phyloP scores from a whole-genome alignment of 2,329 filamentous ascomycete genomes.

The Sordariomycetes sp. region DNA sequence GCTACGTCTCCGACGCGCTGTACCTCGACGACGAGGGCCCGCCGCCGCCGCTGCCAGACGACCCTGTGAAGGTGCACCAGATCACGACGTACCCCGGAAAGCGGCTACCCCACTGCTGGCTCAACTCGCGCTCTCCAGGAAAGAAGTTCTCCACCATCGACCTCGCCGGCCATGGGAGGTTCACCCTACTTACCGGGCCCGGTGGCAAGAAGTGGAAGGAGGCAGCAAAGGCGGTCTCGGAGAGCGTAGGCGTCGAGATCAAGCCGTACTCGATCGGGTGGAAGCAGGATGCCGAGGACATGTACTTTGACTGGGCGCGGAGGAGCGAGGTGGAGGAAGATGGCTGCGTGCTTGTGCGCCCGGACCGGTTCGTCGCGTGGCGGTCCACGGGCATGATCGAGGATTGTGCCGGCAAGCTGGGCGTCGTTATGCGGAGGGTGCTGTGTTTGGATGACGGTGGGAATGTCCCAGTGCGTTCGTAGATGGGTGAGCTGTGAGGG shows the following conservation, averaged over 20 bases:
- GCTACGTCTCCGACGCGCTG: conserved; percentile 34
- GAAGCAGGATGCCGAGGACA: conserved; percentile 48
- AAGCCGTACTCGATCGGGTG: conserved; percentile 42
- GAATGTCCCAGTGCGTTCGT: not conserved
- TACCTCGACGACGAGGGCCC: conserved; percentile 29
- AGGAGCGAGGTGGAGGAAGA: conserved; percentile 44
- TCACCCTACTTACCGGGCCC: conserved; percentile 41
- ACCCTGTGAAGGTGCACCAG: conserved; percentile 29
- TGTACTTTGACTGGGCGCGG: conserved; percentile 49
- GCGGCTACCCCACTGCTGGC: conserved; percentile 52
- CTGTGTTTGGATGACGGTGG: not conserved
- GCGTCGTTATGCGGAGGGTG: not conserved
- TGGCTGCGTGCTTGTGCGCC: conserved; percentile 47
- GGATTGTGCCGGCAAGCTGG: not conserved
- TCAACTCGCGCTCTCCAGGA: conserved; percentile 36
- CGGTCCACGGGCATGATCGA: conserved; percentile 12
- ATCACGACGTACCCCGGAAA: conserved; percentile 47
- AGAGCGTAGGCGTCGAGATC: conserved; percentile 32
- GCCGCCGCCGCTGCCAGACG: conserved; percentile 14
- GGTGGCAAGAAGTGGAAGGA: conserved; percentile 42
- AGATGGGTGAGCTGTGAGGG: not conserved
- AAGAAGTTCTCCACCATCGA: conserved; percentile 46
- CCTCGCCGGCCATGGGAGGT: conserved; percentile 43
- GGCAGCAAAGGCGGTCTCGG: conserved; percentile 29
- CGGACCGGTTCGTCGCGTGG: conserved; percentile 51